Percentiles rank a stretch among this genome's conserved stretches.
Evolutionary conservation across 2,329 filamentous ascomycete genomes (phyloP).

Genomic region (Fusarium secorum): DNA sequence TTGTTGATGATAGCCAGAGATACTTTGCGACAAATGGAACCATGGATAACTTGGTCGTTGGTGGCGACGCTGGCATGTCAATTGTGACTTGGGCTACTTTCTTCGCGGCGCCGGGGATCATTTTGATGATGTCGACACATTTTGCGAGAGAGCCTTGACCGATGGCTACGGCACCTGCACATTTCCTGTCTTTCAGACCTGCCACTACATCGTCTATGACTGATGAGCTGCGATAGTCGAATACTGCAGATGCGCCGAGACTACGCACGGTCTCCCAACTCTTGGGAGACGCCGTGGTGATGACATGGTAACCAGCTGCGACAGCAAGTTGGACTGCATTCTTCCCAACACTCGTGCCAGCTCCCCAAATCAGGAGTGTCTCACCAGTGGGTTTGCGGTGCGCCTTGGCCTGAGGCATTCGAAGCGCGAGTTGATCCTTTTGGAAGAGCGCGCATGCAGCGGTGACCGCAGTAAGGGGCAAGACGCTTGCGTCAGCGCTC

Average conservation of each 20-base stretch:
- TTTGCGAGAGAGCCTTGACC: neutral
- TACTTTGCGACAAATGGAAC: conserved; percentile 4
- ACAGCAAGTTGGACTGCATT: neutral
- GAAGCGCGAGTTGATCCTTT: neutral
- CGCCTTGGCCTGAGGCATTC: neutral
- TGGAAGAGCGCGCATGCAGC: neutral
- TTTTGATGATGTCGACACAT: neutral
- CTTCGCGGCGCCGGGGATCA: neutral
- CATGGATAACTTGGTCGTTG: neutral
- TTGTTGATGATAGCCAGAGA: neutral
- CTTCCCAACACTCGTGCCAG: neutral
- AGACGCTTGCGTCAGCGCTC: neutral
- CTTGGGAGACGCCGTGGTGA: neutral
- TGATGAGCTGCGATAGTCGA: neutral
- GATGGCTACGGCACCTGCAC: neutral
- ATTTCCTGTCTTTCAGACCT: neutral
- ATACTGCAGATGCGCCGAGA: neutral
- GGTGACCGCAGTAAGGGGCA: neutral
- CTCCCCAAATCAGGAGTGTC: neutral
- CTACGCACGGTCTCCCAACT: rapidly evolving
- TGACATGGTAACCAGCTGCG: neutral
- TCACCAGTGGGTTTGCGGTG: rapidly evolving
- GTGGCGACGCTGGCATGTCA: neutral
- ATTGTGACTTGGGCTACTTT: neutral
- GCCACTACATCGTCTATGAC: neutral